Conservation (phyloP, 495 filamentous ascomycete genomes). For the Hypoxylon crocopeplum region DNA sequence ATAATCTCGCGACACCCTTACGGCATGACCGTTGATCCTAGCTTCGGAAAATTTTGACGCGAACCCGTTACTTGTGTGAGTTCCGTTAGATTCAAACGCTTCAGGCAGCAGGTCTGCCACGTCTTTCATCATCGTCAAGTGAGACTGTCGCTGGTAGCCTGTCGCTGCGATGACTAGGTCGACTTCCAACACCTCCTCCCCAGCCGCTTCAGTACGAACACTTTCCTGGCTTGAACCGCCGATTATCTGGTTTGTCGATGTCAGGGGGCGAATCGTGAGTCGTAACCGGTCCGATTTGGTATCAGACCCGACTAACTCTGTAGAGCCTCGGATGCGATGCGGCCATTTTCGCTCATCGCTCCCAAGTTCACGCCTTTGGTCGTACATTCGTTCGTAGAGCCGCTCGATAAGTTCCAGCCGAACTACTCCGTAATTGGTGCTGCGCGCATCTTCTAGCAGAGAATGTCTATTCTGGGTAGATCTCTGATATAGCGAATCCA, state of each 20-base stretch:
- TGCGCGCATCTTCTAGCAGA: slow-evolving; percentile 68
- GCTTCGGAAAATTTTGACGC: slow-evolving; percentile 39
- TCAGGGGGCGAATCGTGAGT: slow-evolving; percentile 51
- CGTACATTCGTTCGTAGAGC: slow-evolving; percentile 83
- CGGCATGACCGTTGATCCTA: slow-evolving; percentile 24
- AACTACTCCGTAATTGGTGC: slow-evolving; percentile 95
- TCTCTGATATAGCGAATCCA: slow-evolving; percentile 75
- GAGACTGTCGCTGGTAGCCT: slow-evolving; percentile 80
- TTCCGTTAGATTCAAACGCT: slow-evolving; percentile 20
- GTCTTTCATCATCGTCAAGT: slow-evolving; percentile 76
- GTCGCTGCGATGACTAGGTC: slow-evolving; percentile 88
- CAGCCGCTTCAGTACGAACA: slow-evolving; percentile 34
- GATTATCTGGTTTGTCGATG: slow-evolving; percentile 34
- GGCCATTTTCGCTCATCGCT: slow-evolving; percentile 76
- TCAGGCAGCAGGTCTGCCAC: slow-evolving; percentile 67
- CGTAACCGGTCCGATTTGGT: slow-evolving; percentile 48
- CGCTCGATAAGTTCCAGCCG: slow-evolving; percentile 84
- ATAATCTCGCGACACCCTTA: slow-evolving; percentile 70
- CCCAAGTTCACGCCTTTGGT: slow-evolving; percentile 73
- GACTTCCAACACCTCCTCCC: slow-evolving; percentile 67
- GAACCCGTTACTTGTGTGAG: slow-evolving; percentile 35
- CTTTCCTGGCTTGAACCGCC: slow-evolving; percentile 5
- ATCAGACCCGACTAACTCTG: slow-evolving; percentile 66
- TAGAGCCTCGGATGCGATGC: slow-evolving; percentile 74
- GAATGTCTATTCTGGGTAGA: slow-evolving; percentile 65